A percentile compares a stretch with the other conserved stretches of the same genome.
Conservation (phyloP, 75 land plant genomes). For the Pinus taeda region DNA sequence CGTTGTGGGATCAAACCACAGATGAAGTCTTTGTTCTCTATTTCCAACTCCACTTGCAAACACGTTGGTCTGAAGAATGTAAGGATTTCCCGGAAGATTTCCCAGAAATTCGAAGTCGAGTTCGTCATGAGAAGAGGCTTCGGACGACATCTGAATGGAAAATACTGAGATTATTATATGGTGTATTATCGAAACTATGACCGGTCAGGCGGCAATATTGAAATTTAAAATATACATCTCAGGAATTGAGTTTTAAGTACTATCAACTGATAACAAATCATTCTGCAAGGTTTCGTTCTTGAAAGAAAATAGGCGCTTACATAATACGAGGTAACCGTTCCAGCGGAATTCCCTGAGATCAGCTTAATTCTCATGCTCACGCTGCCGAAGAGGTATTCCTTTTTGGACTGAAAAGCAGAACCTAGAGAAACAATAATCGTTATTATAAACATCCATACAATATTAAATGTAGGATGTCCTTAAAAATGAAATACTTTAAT, state of each 20-base stretch:
- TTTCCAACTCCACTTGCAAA: constrained; percentile 17
- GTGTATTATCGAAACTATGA: not conserved
- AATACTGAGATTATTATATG: no score
- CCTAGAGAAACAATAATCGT: no score
- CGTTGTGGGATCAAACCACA: constrained; percentile 33
- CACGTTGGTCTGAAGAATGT: constrained; percentile 28
- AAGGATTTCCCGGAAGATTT: constrained; percentile 13
- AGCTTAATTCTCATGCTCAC: no score
- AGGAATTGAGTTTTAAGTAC: not conserved
- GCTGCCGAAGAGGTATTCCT: no score
- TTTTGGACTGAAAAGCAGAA: no score
- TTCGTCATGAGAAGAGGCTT: constrained; percentile 13
- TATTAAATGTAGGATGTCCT: no score
- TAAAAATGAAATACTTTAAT: not conserved
- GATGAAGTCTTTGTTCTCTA: constrained; percentile 22
- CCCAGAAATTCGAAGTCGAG: constrained; percentile 33
- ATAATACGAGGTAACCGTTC: constrained; percentile 34
- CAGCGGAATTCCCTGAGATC: constrained; percentile 19
- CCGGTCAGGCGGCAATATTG: not conserved
- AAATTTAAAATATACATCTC: not conserved
- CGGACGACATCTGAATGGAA: not conserved
- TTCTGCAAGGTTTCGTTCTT: not conserved
- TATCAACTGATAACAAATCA: not conserved
- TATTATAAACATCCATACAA: no score
- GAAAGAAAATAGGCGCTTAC: constrained; percentile 10